Evolutionary conservation across 2,329 filamentous ascomycete genomes (phyloP).

Genomic region (Hypoxylon sp.): DNA sequence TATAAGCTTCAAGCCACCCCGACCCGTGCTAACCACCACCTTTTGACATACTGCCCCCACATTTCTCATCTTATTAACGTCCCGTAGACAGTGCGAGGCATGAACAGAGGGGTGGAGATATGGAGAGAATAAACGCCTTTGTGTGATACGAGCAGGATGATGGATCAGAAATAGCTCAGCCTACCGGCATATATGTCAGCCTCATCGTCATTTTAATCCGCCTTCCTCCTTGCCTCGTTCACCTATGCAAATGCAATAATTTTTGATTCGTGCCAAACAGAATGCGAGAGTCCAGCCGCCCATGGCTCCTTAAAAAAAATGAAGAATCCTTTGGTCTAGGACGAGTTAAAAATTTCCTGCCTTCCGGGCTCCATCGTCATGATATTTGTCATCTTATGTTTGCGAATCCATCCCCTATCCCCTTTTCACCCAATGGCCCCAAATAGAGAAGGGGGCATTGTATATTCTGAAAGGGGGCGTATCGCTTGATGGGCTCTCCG

Average conservation of each 20-base stretch:
- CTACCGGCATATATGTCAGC: conserved; percentile 3
- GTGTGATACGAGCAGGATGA: conserved; percentile 25
- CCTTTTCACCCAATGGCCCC: conserved; percentile 13
- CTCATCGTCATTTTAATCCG: conserved; percentile 12
- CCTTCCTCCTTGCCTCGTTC: conserved; percentile 16
- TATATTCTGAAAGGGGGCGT: conserved; percentile 36
- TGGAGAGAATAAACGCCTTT: conserved; percentile 29
- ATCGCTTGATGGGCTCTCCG: conserved; percentile 24
- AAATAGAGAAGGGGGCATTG: conserved; percentile 17
- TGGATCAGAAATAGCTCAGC: conserved; percentile 5
- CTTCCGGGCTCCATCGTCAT: conserved; percentile 16
- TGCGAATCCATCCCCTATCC: conserved; percentile 3
- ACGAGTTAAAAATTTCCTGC: conserved; percentile 31
- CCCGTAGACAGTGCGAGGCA: conserved; percentile 19
- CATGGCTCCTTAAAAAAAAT: conserved; percentile 21
- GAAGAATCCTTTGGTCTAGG: conserved; percentile 34
- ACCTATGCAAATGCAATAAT: conserved; percentile 41
- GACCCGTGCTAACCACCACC: conserved; percentile 18
- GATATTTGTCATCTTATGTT: conserved; percentile 16
- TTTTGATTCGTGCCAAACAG: conserved; percentile 31
- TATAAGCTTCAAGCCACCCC: conserved; percentile 13
- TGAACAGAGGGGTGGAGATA: conserved; percentile 8
- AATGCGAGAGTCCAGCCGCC: conserved; percentile 33
- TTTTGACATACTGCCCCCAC: conserved; percentile 12
- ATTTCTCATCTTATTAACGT: conserved; percentile 34